A percentile compares a stretch with the other conserved stretches of the same genome.
These are phyloP conservation scores for Spathaspora boniae DNA, from an alignment of 805 yeast genomes.

Conservation along the genomic window DNA sequence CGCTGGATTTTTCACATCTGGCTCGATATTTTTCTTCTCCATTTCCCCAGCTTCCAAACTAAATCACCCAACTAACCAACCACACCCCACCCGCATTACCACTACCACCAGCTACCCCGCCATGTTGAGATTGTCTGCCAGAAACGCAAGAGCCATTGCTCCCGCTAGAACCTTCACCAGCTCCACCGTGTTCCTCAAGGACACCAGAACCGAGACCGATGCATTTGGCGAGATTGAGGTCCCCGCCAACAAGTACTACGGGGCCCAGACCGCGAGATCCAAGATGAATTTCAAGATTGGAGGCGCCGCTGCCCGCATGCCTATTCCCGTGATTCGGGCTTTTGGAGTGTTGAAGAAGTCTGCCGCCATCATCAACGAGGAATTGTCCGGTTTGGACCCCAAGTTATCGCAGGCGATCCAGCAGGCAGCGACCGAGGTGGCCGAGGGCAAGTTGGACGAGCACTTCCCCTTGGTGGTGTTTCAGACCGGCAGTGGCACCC, in stretches of 20 bases:
- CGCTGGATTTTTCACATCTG: background rate
- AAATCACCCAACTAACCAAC: background rate
- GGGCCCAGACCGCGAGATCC: slow-evolving; percentile 97
- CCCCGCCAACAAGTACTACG: slow-evolving; percentile 86
- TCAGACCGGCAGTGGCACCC: slow-evolving; percentile 99
- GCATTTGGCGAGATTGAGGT: slow-evolving; percentile 97
- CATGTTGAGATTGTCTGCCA: slow-evolving; percentile 27
- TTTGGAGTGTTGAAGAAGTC: slow-evolving; percentile 94
- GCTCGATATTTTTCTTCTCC: background rate
- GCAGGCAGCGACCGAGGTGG: slow-evolving; percentile 93
- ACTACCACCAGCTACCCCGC: slow-evolving; percentile 2
- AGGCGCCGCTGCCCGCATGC: slow-evolving; percentile 85
- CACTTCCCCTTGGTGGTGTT: slow-evolving; percentile 98
- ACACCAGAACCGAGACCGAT: slow-evolving; percentile 77
- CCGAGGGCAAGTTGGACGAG: slow-evolving; percentile 84
- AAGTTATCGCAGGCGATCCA: slow-evolving; percentile 80
- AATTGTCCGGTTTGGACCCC: slow-evolving; percentile 78
- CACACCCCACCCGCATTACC: slow-evolving; percentile 1
- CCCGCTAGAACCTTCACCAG: slow-evolving; percentile 28
- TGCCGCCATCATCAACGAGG: slow-evolving; percentile 85
- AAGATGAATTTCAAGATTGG: slow-evolving; percentile 94
- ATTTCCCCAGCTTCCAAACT: background rate
- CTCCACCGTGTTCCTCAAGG: slow-evolving; percentile 19
- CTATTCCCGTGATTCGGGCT: slow-evolving; percentile 84
- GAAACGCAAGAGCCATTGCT: slow-evolving; percentile 11